These are phyloP conservation scores for Aureoboletus auriporus DNA, from an alignment of 768 basidiomycete genomes.

Conservation along the genomic window DNA sequence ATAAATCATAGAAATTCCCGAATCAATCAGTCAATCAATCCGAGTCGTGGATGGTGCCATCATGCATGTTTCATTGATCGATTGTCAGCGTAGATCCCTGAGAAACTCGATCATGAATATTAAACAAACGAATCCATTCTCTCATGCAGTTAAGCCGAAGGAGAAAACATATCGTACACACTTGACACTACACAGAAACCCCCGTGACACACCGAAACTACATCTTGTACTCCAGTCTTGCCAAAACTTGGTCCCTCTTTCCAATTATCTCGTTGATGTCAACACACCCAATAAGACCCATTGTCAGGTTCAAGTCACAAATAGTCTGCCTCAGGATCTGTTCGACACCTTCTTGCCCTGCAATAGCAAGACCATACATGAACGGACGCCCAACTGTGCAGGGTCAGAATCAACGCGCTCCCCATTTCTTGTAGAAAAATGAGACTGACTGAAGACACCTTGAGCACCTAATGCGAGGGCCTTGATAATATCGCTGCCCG, in stretches of 20 bases:
- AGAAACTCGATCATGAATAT: too few species aligned
- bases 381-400: conserved; percentile 64
- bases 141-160: too few species aligned
- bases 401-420: background rate
- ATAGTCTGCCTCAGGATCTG: conserved; percentile 66
- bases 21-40: too few species aligned
- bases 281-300: conserved; percentile 60
- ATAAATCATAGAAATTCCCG: too few species aligned
- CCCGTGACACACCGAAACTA: background rate
- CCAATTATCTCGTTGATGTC: conserved; percentile 60
- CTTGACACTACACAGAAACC: too few species aligned
- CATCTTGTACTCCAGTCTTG: conserved; percentile 16
- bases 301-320: conserved; percentile 62
- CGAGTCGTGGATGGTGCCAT: too few species aligned
- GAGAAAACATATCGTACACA: background rate
- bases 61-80: too few species aligned
- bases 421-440: background rate
- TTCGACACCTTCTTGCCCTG: conserved; percentile 70
- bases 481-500: conserved; percentile 79
- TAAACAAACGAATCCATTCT: too few species aligned
- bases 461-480: conserved; percentile 86
- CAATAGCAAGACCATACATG: conserved; percentile 68
- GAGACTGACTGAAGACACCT: conserved; percentile 63
- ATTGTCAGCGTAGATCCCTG: too few species aligned
- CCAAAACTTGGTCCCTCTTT: conserved; percentile 35